Conservation (phyloP, 164 flowering plant species). For the Dillenia suffruticosa region DNA sequence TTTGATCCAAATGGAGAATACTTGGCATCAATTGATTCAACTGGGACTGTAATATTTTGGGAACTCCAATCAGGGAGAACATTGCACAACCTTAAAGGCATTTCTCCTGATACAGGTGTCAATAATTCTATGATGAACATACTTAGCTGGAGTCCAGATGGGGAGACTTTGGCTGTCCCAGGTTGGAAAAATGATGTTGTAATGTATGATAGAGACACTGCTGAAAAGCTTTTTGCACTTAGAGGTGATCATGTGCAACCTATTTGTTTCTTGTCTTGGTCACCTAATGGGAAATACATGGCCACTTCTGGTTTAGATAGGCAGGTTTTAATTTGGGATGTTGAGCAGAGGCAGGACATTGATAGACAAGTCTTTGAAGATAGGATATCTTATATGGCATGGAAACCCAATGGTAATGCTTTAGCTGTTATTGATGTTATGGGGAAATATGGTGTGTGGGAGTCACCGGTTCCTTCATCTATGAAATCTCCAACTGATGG, state of each 20-base stretch:
- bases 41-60: slow-evolving; percentile 82
- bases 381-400: slow-evolving; percentile 72
- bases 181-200: slow-evolving; percentile 91
- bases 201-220: slow-evolving; percentile 94
- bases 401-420: slow-evolving; percentile 91
- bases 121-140: slow-evolving; percentile 56
- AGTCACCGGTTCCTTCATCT: slow-evolving; percentile 72
- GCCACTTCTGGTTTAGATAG: slow-evolving; percentile 87
- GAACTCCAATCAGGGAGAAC: slow-evolving; percentile 69
- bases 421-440: slow-evolving; percentile 85
- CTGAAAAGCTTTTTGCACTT: slow-evolving; percentile 74
- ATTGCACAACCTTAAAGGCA: slow-evolving; percentile 57
- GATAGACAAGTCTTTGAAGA: slow-evolving; percentile 86
- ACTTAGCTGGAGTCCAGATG: slow-evolving; percentile 95
- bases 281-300: slow-evolving; percentile 96
- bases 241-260: slow-evolving; percentile 78
- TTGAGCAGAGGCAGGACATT: slow-evolving; percentile 78
- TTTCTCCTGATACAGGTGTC: slow-evolving; percentile 65
- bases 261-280: slow-evolving; percentile 85
- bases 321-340: slow-evolving; percentile 90
- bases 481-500: slow-evolving; percentile 93
- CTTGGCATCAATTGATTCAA: slow-evolving; percentile 81
- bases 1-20: slow-evolving; percentile 87
- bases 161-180: slow-evolving; percentile 80
- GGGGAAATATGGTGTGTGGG: slow-evolving; percentile 97